Base-by-base conservation (phyloP, 768 basidiomycete genomes). In the Podaxis pistillaris region DNA sequence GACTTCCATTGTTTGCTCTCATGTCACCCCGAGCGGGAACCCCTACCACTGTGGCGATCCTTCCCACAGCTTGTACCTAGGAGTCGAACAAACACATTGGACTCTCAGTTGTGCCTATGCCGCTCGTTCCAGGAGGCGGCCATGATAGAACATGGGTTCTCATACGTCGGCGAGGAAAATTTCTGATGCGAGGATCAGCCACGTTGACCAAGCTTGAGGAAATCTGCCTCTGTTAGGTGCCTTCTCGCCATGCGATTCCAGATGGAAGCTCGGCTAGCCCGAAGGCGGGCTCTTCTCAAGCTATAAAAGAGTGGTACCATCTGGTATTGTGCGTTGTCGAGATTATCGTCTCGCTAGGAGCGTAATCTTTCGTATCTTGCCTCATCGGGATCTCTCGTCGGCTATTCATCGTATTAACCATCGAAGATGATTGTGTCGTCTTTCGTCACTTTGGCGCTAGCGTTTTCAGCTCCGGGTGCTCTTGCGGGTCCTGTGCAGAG, bases 401-500 rank as follows among this genome's bases (percentile, higher is more conserved):
- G 12, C 13, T 15, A 1, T 11, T 33, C 53, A 0, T 19, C 36
- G 19, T 56, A 8, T 3, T 22, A 11, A 19, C 36, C 5, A 3
- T 37, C 33, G 60, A 38, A 50, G 44, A 62, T 62, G 53, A 55
- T 62, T 26, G 4, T 55, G 4, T 22, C 52, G 8, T 44, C 52
- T 11, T 19, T 62, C 13, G 46, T 62, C 15, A 22, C 60, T 47
- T 36, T 62, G 22, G 53, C 41, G 4, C 37, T 62, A 13, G 13
- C 52, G 11, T 33, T 62, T 30, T 44, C 30, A 7, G n/a, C 66
- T 2, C 19, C 58, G 17, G 37, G 47, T 0, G 62, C 50, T 51
- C 53, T 63, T 11, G 80, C 68, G 4, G 80, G 71, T 11, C 62
- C 67, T 12, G 82, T 87, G 2, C 87, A 89, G 67, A 72, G 74